phyloP scores from a whole-genome alignment of 345 rosid species.

The Salix koriyanagi region DNA sequence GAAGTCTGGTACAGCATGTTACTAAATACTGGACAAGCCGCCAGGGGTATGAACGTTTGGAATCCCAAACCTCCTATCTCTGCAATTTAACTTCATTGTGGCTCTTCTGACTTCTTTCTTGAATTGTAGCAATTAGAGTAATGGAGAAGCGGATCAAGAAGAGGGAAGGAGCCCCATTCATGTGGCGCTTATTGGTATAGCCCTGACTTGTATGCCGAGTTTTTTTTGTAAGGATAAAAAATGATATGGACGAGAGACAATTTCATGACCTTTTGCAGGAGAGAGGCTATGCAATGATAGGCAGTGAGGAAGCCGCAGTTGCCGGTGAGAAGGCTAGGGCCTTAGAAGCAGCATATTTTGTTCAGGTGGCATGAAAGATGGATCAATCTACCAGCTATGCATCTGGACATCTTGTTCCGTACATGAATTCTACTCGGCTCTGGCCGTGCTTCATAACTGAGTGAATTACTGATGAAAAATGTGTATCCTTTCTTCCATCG shows the following conservation, averaged over 20 bases:
- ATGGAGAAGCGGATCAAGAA: constrained; percentile 47
- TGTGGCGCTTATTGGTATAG: constrained; percentile 78
- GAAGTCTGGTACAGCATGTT: constrained; percentile 74
- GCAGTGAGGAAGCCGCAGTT: constrained; percentile 42
- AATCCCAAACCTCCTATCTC: neutral
- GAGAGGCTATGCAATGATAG: constrained; percentile 46
- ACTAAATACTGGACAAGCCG: constrained; percentile 54
- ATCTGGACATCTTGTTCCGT: neutral
- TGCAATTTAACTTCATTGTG: neutral
- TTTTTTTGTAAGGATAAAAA: neutral
- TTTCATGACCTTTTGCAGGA: constrained; percentile 42
- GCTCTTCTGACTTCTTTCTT: constrained; percentile 4
- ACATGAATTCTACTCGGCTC: no score
- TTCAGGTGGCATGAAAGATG: constrained; percentile 9
- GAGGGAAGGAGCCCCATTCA: constrained; percentile 70
- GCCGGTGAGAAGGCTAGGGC: constrained; percentile 49
- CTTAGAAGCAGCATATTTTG: constrained; percentile 60
- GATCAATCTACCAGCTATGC: neutral
- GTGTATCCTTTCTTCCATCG: no score
- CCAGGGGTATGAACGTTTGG: constrained; percentile 41
- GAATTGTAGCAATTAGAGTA: constrained; percentile 50
- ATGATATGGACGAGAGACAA: no score
- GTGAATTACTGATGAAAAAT: no score
- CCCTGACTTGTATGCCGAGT: neutral
- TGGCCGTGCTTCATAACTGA: no score